Conservation (phyloP, 306 rosid genomes). For the Glycine latifolia region DNA sequence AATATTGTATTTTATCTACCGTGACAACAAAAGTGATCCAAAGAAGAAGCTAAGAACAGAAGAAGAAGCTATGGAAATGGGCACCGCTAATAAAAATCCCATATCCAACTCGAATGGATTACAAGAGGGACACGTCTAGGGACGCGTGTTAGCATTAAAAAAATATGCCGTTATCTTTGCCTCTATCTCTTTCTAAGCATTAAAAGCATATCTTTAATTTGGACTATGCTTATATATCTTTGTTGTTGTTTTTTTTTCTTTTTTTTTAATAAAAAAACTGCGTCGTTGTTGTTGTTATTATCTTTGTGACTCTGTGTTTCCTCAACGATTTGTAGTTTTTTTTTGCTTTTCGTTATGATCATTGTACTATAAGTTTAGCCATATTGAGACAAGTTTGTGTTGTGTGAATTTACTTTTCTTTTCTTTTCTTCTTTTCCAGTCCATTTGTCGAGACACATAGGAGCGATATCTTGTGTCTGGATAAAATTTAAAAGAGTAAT, state of each 20-base stretch:
- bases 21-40: slow-evolving; percentile 43
- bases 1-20: slow-evolving; percentile 75
- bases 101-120: slow-evolving; percentile 35
- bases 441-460: no score
- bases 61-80: slow-evolving; percentile 62
- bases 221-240: background rate
- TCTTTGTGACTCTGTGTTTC: no score
- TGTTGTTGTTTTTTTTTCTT: no score
- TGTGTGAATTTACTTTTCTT: no score
- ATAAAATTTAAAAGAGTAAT: no score
- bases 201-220: slow-evolving; percentile 1
- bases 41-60: slow-evolving; percentile 37
- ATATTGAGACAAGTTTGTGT: no score
- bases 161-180: slow-evolving; percentile 13
- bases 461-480: no score
- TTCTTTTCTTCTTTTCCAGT: no score
- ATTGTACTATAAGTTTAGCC: no score
- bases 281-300: background rate
- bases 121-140: slow-evolving; percentile 39
- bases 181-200: background rate
- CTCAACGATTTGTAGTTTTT: no score
- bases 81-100: slow-evolving; percentile 42
- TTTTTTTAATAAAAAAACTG: no score
- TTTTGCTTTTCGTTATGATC: no score
- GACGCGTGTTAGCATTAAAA: background rate